Base-by-base conservation (phyloP, 2,329 filamentous ascomycete genomes). In the Colletotrichum plurivorum region DNA sequence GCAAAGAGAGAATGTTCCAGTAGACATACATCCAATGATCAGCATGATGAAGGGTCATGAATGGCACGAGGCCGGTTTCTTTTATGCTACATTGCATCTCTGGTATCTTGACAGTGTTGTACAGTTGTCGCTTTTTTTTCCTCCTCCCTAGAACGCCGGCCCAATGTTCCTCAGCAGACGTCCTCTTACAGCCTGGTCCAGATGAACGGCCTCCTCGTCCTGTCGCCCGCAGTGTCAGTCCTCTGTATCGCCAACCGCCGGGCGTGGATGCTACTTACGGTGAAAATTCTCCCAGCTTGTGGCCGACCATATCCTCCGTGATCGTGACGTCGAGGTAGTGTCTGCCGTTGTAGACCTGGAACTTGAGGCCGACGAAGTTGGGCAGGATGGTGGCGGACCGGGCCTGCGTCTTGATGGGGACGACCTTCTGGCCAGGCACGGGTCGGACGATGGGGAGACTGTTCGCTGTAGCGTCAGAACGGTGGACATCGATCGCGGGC, bases 251-350 rank as follows among this genome's bases (percentile, higher is more conserved):
- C n/a, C 18, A 5, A 12, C 41, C 25, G 22, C 58, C 13, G 51
- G n/a, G 7, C 20, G 45, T 62, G 53, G 41, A 31, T 36, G 31
- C 51, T 57, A 89, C 94, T 77, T 88, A 97, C 94, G 89, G 85
- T 71, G 94, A 91, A 80, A 97, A 98, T 83, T 98, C 95, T 75
- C 95, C 95, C 74, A 98, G 86, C 83, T 97, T 98, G 82, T 96
- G 93, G 62, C 95, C 95, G 57, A 98, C 95, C 95, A 98, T 98
- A 77, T 97, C 93, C 79, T 97, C 95, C 16, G 94, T 97, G 72
- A 98, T 93, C 73, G 86, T 87, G 63, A 97, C 87, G 74, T 96
- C 93, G 75, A 92, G 84, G 81, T 97, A 97, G 39, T 88, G 88
- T 84, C 96, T 97, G 76, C 95, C 95, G 79, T 97, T 97, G 84